Base-by-base conservation (phyloP, 192 early-diverging fungal genomes). In the Entomortierella lignicola region DNA sequence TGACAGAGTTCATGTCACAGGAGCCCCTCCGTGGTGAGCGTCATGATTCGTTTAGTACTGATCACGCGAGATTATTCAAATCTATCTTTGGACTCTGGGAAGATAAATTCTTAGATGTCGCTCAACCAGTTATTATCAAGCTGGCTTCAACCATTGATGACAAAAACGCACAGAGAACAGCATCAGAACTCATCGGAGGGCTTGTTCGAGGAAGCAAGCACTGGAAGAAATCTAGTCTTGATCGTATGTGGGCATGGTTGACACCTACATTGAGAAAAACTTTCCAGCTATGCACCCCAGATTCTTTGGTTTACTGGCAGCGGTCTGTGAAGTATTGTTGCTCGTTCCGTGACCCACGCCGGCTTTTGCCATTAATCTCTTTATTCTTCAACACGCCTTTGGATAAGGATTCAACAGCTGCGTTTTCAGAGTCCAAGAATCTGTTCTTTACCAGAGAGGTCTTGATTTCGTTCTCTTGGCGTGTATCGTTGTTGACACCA, bases 171-270 rank as follows among this genome's bases (percentile, higher is more conserved):
- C 97, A 98, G 72, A 85, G 95, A 18, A 92, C 95, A 1, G 94
- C 91, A 0, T 72, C 92, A 7, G 96, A 98, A 66, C 69, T 97
- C 25, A 56, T 94, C 5, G 89, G 85, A 4, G 97, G 97, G 5
- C 37, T 97, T 27, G 74, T 99, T 25, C 90, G 94, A 25, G 97
- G 96, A 6, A 89, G 86, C 58, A 99, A 97, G 75, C 93, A 98
- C 73, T 99, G 96, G 96, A 64, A 71, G 5, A 56, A 79, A 10
- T 71, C 62, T 2, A 77, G 82, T 60, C 47, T 71, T 10, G 52
- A 71, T n/a, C 68, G 51, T 17, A 74, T 97, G 72, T 97, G 95
- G 95, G 69, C 60, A 4, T 90, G 87, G 89, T 55, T 95, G 41
- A 82, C 85, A 10, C 90, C 94, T 1, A 30, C 95, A 11, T 27